Percentiles rank a stretch among this genome's conserved stretches.
Conservation (phyloP, 1,139 yeast genomes). For the Hansenula lynferdii region DNA sequence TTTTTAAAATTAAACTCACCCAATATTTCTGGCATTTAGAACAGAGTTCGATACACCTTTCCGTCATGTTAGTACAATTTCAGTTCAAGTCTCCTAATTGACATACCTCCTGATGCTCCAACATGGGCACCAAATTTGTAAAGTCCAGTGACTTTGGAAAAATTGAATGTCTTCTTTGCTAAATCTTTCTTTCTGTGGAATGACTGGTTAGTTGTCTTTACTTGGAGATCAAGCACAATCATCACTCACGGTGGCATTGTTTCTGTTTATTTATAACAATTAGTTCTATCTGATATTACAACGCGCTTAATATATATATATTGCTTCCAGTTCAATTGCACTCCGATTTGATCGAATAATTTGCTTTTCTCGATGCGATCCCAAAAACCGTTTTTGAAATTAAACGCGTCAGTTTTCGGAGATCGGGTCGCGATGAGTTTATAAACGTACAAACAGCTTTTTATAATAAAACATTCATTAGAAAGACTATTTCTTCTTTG, state of each 20-base stretch:
- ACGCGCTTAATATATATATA: too few species aligned
- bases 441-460: not conserved
- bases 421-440: not conserved
- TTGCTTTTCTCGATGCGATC: too few species aligned
- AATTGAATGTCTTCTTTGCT: slow-evolving; percentile 14
- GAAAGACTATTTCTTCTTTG: slow-evolving; percentile 12
- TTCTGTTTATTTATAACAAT: not conserved
- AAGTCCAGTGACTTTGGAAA: slow-evolving; percentile 28
- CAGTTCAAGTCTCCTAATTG: not conserved
- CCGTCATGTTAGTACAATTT: too few species aligned
- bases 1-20: slow-evolving; percentile 34
- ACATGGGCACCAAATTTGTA: slow-evolving; percentile 82
- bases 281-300: too few species aligned
- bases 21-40: slow-evolving; percentile 67
- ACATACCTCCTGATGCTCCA: slow-evolving; percentile 56
- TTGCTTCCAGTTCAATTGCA: too few species aligned
- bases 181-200: slow-evolving; percentile 10
- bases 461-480: not conserved
- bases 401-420: too few species aligned
- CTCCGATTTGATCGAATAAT: too few species aligned
- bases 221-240: not conserved
- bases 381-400: too few species aligned
- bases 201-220: too few species aligned
- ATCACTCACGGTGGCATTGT: slow-evolving; percentile 6
- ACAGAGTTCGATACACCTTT: slow-evolving; percentile 71